phyloP scores from a whole-genome alignment of 1,284 basidiomycete species.

The Leccinum ponderosum region DNA sequence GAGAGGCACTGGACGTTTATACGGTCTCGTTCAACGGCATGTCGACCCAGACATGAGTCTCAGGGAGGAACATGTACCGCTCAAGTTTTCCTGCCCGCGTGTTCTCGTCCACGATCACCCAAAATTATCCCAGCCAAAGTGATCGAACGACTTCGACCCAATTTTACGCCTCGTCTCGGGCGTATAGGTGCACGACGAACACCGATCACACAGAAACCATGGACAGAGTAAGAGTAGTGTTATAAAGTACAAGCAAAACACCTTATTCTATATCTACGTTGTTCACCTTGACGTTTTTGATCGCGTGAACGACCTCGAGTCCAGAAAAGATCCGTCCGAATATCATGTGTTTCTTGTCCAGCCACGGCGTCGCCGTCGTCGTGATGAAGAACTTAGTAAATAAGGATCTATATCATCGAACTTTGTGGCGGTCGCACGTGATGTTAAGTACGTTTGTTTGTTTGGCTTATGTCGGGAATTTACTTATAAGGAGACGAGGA shows the following conservation, averaged over 20 bases:
- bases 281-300: constrained; percentile 11
- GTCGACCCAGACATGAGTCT: not conserved
- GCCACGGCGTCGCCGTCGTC: constrained; percentile 92
- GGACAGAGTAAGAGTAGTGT: constrained; percentile 34
- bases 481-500: not conserved
- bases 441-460: not conserved
- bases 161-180: constrained; percentile 24
- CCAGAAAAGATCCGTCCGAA: no score
- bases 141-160: constrained; percentile 17
- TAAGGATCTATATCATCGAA: not conserved
- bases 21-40: constrained; percentile 33
- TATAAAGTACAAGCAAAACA: no score
- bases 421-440: not conserved
- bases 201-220: constrained; percentile 28
- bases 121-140: constrained; percentile 22
- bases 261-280: constrained; percentile 24
- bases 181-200: constrained; percentile 7
- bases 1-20: constrained; percentile 49
- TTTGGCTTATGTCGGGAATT: not conserved
- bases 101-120: constrained; percentile 18
- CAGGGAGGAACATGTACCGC: constrained; percentile 26
- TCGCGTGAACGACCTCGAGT: no score
- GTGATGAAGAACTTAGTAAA: constrained; percentile 92
- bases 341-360: constrained; percentile 33
- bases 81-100: constrained; percentile 46